Base-by-base conservation (phyloP, 768 basidiomycete species). In the Agrocybe praecox region DNA sequence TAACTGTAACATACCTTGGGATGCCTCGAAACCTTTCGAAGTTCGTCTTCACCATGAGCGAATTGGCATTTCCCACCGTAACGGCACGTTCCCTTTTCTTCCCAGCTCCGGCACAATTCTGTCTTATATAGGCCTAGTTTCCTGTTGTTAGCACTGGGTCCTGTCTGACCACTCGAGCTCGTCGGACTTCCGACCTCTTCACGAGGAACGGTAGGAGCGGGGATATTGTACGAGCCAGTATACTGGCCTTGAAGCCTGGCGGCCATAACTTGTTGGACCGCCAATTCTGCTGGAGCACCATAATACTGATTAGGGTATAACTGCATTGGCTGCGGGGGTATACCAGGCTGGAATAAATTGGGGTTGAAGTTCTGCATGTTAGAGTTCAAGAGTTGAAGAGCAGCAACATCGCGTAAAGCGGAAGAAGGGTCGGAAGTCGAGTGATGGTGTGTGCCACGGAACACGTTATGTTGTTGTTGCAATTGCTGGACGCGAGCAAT, bases 51-150 rank as follows among this genome's bases (percentile, higher is more conserved):
- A 49, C 94, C 94, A 67, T 96, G 94, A 22, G 94, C 94, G 68
- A 96, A 96, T 70, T 96, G 94, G 67, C 94, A 96, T 73, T 95
- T 95, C 49, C 85, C 71, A 6, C 90, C 91, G 63, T 96, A 96
- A 32, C 94, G 81, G 69, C 92, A 94, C 15, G 84, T 73, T 2
- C 91, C 91, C 68, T 94, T 94, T 74, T 94, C 92, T 69, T 94
- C 92, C 92, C 93, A 94, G 69, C 93, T 95, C 60, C 90, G 78
- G 72, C 93, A 94, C 46, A 94, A 62, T 69, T 94, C 90, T 0
- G 94, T 95, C 78, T 96, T 96, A 79, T 96, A 96, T 46, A 96
- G 68, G 17, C 90, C 92, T 22, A 94, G 74, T 76, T 96, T 96
- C 64, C 94, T 82, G 68, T 96, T 96, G 74, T 95, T 95, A 10